Base-by-base conservation (phyloP, 345 rosid species). In the Raphanus sativus region DNA sequence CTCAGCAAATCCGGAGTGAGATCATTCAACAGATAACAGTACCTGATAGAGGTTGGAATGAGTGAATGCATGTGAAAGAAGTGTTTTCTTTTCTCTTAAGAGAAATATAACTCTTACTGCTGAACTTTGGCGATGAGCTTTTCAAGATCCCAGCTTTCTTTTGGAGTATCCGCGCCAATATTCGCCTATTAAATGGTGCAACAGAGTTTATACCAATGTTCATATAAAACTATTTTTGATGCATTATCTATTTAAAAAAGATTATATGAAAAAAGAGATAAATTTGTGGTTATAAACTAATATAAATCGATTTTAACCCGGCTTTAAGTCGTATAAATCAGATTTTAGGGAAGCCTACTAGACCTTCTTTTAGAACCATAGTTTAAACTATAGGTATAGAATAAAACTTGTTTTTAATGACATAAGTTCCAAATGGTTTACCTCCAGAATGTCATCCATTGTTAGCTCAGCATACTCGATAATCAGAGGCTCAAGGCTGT, bases 381-480 rank as follows among this genome's bases (percentile, higher is more conserved):
- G 21, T 21, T 21, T 21, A 21, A 21, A 21, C 21, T 21, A 21
- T 21, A 21, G 21, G 21, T 21, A 21, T 21, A 21, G 21, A 21
- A 21, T 21, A 21, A 21, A 21, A 21, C 21, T 21, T 21, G 21
- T 21, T 21, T 21, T 21, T 21, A 21, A 0, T 21, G 21, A 21
- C 21, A 21, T 21, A 21, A 21, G 21, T 21, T 21, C 21, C 21
- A 21, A 21, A 21, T 21, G 21, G 21, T 21, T 21, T 21, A 21
- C 98, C 97, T 94, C 93, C 65, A 92, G 84, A 77, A 94, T 94
- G 83, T 94, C 97, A 82, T 89, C 95, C 97, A 94, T 94, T 55
- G 98, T 94, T 80, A 94, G 70, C 79, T 94, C 98, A 71, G 98
- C 98, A 80, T 94, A 94, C 84, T 94, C 98, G 70, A 90, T 85